A percentile compares a stretch with the other conserved stretches of the same genome.
phyloP scores from a whole-genome alignment of 768 basidiomycete genomes.

The Amanita inopinata region DNA sequence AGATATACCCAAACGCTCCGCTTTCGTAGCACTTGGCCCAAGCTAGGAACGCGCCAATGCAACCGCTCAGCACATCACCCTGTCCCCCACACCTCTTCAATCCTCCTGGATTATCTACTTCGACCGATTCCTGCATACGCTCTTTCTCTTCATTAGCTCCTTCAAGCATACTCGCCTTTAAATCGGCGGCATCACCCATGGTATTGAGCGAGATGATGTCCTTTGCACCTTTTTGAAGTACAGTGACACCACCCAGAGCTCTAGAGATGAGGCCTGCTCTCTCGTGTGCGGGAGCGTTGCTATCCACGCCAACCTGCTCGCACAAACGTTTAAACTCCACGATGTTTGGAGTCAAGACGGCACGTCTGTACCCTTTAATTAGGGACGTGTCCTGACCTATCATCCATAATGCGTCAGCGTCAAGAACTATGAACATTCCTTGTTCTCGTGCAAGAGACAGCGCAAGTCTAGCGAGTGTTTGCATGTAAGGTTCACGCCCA shows the following conservation, averaged over 20 bases:
- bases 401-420: conserved; percentile 87
- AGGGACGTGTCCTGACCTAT: conserved; percentile 64
- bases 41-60: conserved; percentile 81
- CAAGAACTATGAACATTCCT: conserved; percentile 86
- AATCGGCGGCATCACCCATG: conserved; percentile 39
- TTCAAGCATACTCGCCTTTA: conserved; percentile 32
- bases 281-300: conserved; percentile 35
- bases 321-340: conserved; percentile 85
- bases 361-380: conserved; percentile 77
- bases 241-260: conserved; percentile 76
- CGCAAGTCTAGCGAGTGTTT: conserved; percentile 66
- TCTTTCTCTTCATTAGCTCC: conserved; percentile 40
- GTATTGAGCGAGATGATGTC: conserved; percentile 82
- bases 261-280: conserved; percentile 67
- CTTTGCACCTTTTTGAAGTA: conserved; percentile 77
- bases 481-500: conserved; percentile 88
- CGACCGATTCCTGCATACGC: conserved; percentile 47
- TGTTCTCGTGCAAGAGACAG: conserved; percentile 59
- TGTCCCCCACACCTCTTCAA: conserved; percentile 93
- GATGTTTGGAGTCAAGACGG: conserved; percentile 89
- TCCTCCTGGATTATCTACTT: conserved; percentile 67
- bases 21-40: conserved; percentile 94
- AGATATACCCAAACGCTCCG: conserved; percentile 65
- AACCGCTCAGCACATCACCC: conserved; percentile 87
- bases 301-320: conserved; percentile 60